phyloP scores from a whole-genome alignment of 306 rosid genomes.

The Purshia tridentata region DNA sequence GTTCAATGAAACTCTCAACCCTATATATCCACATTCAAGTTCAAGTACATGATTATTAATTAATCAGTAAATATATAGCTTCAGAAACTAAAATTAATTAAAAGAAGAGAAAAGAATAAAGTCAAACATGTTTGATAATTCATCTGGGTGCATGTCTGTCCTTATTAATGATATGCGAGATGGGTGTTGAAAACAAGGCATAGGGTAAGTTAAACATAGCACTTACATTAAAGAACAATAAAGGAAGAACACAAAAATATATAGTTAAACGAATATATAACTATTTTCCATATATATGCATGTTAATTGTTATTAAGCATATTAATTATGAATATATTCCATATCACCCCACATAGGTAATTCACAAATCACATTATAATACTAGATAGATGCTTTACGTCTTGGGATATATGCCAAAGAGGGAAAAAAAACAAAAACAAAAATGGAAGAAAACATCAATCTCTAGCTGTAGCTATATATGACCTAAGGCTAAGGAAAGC shows the following conservation, averaged over 20 bases:
- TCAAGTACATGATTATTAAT: too few relatives aligned
- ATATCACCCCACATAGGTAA: background rate
- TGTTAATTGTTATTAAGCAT: too few relatives aligned
- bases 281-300: too few relatives aligned
- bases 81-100: background rate
- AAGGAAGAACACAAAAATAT: background rate
- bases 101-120: background rate
- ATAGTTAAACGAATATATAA: background rate
- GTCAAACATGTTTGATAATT: background rate
- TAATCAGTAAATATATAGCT: too few relatives aligned
- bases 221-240: background rate
- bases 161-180: background rate
- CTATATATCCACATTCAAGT: conserved; percentile 26
- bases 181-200: conserved; percentile 7
- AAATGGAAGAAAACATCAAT: conserved; percentile 10
- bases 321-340: background rate
- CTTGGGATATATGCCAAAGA: conserved; percentile 31
- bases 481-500: conserved; percentile 25
- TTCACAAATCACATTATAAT: too few relatives aligned
- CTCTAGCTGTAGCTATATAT: background rate
- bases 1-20: conserved; percentile 99
- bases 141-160: background rate
- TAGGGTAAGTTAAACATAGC: background rate
- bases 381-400: conserved; percentile 8
- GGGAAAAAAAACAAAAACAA: conserved; percentile 25